Evolutionary conservation across 495 filamentous ascomycete species (phyloP).

Genomic region (Aspergillus ostianus): DNA sequence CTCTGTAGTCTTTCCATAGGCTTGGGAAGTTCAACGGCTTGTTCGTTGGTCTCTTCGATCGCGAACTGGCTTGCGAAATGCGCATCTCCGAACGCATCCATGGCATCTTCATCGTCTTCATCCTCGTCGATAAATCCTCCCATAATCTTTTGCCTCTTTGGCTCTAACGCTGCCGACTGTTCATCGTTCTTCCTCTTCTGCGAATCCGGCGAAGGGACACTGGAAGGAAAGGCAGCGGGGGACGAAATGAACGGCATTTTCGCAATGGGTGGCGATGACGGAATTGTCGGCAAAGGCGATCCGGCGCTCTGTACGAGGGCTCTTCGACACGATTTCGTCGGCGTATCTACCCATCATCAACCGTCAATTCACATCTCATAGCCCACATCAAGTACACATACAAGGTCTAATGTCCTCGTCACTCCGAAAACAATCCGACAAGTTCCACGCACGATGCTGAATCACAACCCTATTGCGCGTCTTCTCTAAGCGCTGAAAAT

Average conservation of each 20-base stretch:
- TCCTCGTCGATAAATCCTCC: slow-evolving; percentile 49
- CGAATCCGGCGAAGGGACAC: slow-evolving; percentile 47
- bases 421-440: slow-evolving; percentile 60
- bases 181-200: slow-evolving; percentile 51
- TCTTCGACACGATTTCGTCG: slow-evolving; percentile 29
- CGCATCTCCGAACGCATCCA: slow-evolving; percentile 29
- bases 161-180: slow-evolving; percentile 29
- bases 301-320: slow-evolving; percentile 27
- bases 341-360: slow-evolving; percentile 36
- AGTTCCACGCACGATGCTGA: slow-evolving; percentile 59
- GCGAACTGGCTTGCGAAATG: slow-evolving; percentile 39
- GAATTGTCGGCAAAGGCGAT: slow-evolving; percentile 22
- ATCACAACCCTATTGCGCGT: slow-evolving; percentile 60
- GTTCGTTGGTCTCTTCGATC: slow-evolving; percentile 30
- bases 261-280: slow-evolving; percentile 33
- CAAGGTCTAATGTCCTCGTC: slow-evolving; percentile 55
- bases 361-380: not conserved
- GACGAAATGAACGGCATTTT: slow-evolving; percentile 66
- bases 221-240: slow-evolving; percentile 55
- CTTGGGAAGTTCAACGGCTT: slow-evolving; percentile 14
- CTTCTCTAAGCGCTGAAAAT: slow-evolving; percentile 49
- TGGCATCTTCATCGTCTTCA: slow-evolving; percentile 32
- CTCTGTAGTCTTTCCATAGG: not conserved
- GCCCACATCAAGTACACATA: slow-evolving; percentile 25
- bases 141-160: slow-evolving; percentile 41